These are phyloP conservation scores for Syncephalis plumigaleata DNA, from an alignment of 371 early-diverging fungal genomes.

Conservation along the genomic window DNA sequence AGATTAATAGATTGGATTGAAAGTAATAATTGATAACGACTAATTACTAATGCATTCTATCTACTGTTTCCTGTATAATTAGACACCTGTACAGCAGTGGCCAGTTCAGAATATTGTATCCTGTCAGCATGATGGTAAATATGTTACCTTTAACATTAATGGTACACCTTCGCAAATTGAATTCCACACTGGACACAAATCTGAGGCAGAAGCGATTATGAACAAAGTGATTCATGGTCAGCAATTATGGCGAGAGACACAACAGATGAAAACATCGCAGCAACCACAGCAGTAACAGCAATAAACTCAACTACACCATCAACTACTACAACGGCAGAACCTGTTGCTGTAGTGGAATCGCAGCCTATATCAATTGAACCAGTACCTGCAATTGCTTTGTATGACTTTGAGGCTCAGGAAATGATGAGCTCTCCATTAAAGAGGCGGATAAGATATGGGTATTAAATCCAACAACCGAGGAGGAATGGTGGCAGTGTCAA, in stretches of 20 bases:
- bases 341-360: not conserved
- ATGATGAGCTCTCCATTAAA: slow-evolving; percentile 51
- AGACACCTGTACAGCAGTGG: not conserved
- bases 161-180: slow-evolving; percentile 16
- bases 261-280: slow-evolving; percentile 13
- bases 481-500: slow-evolving; percentile 59
- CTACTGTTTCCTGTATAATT: too few relatives aligned
- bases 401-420: slow-evolving; percentile 57
- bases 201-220: slow-evolving; percentile 44
- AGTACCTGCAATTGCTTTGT: slow-evolving; percentile 49
- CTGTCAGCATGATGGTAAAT: too few relatives aligned
- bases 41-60: too few relatives aligned
- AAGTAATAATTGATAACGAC: not conserved
- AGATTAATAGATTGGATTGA: not conserved
- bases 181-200: slow-evolving; percentile 43
- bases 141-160: not conserved
- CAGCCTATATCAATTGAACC: slow-evolving; percentile 11
- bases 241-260: slow-evolving; percentile 5
- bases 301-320: not conserved
- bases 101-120: too few relatives aligned
- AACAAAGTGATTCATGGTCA: slow-evolving; percentile 38
- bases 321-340: slow-evolving; percentile 1
- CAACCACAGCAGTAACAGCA: slow-evolving; percentile 15
- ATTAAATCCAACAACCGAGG: slow-evolving; percentile 47
- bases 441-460: slow-evolving; percentile 62